Conservation (phyloP, 495 filamentous ascomycete species). For the Xylaria sp. region DNA sequence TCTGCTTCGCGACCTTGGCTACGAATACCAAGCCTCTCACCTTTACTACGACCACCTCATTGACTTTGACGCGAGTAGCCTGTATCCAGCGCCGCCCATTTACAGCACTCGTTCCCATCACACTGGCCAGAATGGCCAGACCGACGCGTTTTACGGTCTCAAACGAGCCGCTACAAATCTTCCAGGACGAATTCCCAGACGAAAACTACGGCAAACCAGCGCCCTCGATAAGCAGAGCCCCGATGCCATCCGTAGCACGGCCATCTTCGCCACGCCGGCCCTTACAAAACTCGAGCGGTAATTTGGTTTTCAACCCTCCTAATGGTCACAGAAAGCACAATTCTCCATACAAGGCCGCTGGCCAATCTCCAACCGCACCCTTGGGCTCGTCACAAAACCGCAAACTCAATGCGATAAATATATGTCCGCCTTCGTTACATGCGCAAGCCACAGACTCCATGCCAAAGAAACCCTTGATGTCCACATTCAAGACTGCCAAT, state of each 20-base stretch:
- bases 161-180: constrained; percentile 66
- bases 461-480: constrained; percentile 74
- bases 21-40: constrained; percentile 18
- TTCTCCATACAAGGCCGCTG: constrained; percentile 63
- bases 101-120: constrained; percentile 20
- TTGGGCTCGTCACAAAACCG: constrained; percentile 51
- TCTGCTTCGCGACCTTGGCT: not conserved
- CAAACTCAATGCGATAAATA: constrained; percentile 66
- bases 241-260: constrained; percentile 58
- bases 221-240: constrained; percentile 56
- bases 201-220: constrained; percentile 50
- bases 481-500: constrained; percentile 64
- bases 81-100: constrained; percentile 27
- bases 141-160: constrained; percentile 66
- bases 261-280: constrained; percentile 48
- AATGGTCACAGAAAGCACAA: constrained; percentile 56
- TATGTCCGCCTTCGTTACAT: constrained; percentile 71
- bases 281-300: constrained; percentile 59
- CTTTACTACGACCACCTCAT: constrained; percentile 8
- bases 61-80: constrained; percentile 20
- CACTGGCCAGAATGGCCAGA: constrained; percentile 51
- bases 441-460: constrained; percentile 83
- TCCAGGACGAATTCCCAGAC: constrained; percentile 60
- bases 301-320: constrained; percentile 64
- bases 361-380: constrained; percentile 47